Evolutionary conservation across 768 basidiomycete genomes (phyloP), one percentile per base, ranked within the genome.

Genomic region (Mycena leptocephala): DNA sequence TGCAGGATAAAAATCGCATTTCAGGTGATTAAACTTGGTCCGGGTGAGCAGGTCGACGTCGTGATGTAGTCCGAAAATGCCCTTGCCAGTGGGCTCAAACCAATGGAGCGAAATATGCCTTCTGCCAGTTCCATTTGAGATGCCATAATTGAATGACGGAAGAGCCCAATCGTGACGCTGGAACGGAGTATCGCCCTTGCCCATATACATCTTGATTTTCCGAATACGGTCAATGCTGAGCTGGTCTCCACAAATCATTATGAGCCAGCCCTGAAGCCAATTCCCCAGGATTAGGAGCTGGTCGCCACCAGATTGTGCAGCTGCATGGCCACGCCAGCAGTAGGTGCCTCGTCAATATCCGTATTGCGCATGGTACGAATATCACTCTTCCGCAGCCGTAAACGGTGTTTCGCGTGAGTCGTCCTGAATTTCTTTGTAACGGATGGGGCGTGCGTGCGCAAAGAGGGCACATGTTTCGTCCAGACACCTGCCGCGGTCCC

Each of bases 101-200:
- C 74, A 78, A 59, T 79, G 74, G 24, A 76, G 64, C 68, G 51
- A 35, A 79, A 72, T 37, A 80, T 76, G 64, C 53, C 56, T 79
- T 78, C 46, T 75, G 74, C 61, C 66, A 75, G 4, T 62, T 64
- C 80, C 80, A 80, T 32, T 75, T 76, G 51, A 80, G 59, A 43
- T 80, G 78, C 76, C 80, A 79, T 4, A 78, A 37, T 39, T 80
- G 79, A 10, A 80, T 80, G 2, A 80, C 30, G 1, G 79, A 33
- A 80, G 62, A 2, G 64, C 79, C 76, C 79, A 80, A 14, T 75
- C 56, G 48, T 80, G 71, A 10, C 46, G 69, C 0, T 76, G 33
- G 30, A 75, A 78, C 0, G 69, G 67, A 0, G 58, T 70, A 18
- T 64, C 74, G 5, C 53, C 37, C 30, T 79, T 78, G 7, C 32